These are phyloP conservation scores for Triticum monococcum DNA, from an alignment of 176 grass and related monocot species.

Conservation along the genomic window DNA sequence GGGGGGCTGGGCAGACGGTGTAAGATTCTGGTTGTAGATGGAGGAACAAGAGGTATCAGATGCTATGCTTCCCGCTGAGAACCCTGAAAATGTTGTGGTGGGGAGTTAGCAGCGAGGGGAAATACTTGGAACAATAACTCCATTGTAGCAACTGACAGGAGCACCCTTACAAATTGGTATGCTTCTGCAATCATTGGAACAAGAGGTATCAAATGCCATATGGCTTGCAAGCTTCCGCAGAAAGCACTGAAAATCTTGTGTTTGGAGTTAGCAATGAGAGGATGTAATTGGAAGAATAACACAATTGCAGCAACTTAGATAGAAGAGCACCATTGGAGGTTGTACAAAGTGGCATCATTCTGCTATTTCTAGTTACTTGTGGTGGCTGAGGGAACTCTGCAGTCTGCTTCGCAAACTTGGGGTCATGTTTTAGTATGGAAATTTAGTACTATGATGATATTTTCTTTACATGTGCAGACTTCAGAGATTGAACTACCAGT, in stretches of 20 bases:
- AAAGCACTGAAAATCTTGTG: neutral
- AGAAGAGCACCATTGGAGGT: neutral
- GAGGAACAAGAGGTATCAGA: neutral
- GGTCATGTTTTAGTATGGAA: neutral
- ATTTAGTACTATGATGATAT: neutral
- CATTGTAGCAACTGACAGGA: neutral
- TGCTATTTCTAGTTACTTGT: neutral
- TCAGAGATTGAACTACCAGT: neutral
- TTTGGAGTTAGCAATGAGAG: neutral
- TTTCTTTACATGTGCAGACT: constrained; percentile 5
- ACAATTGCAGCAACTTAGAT: neutral
- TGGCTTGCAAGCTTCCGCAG: too few species aligned
- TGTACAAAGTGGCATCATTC: neutral
- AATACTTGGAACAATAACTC: neutral
- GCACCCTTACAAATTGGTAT: neutral
- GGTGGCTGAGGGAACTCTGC: neutral
- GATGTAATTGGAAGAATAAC: neutral
- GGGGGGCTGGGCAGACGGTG: neutral
- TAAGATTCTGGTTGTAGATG: neutral
- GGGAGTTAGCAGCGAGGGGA: neutral
- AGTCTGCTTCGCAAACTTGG: neutral
- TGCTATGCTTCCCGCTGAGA: neutral
- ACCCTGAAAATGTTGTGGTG: neutral
- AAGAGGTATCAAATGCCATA: neutral
- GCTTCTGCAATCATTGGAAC: neutral